A percentile compares a stretch with the other conserved stretches of the same genome.
Evolutionary conservation across 2,329 filamentous ascomycete species (phyloP).

Genomic region (Cladosporium sp.): DNA sequence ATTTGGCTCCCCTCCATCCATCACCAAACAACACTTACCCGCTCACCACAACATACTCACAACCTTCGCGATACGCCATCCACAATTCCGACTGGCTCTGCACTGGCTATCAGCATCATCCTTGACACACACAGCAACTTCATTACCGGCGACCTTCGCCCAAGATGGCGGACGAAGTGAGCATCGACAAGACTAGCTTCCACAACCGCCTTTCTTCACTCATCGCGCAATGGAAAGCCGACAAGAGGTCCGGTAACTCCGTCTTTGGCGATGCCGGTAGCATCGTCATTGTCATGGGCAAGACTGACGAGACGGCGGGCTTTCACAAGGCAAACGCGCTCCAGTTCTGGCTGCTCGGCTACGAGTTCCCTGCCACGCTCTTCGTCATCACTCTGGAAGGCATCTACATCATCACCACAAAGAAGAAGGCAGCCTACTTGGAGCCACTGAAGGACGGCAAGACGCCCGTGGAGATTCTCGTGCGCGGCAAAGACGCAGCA

Average conservation of each 20-base stretch:
- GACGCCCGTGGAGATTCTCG: conserved; percentile 84
- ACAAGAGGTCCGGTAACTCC: conserved; percentile 81
- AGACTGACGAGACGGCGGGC: conserved; percentile 79
- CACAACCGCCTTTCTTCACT: conserved; percentile 88
- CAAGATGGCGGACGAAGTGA: conserved; percentile 72
- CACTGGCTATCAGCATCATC: background rate
- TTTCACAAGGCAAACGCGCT: conserved; percentile 96
- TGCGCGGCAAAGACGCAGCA: conserved; percentile 84
- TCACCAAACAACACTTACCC: background rate
- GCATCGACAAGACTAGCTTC: conserved; percentile 90
- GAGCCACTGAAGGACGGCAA: conserved; percentile 89
- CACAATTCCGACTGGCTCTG: too few species aligned
- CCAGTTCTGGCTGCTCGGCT: conserved; percentile 97
- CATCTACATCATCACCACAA: conserved; percentile 88
- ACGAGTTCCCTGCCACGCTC: conserved; percentile 94
- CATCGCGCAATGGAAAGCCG: conserved; percentile 88
- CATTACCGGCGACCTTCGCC: conserved; percentile 5
- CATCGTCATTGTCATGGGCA: conserved; percentile 88
- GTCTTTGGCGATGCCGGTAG: conserved; percentile 83
- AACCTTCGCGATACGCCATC: too few species aligned
- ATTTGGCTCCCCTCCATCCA: background rate
- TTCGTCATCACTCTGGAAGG: conserved; percentile 86
- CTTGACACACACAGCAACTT: conserved; percentile 6
- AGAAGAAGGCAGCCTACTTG: conserved; percentile 95
- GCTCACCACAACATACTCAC: background rate